Base-by-base conservation (phyloP, 2,329 filamentous ascomycete species). In the Epichloe baconii region DNA sequence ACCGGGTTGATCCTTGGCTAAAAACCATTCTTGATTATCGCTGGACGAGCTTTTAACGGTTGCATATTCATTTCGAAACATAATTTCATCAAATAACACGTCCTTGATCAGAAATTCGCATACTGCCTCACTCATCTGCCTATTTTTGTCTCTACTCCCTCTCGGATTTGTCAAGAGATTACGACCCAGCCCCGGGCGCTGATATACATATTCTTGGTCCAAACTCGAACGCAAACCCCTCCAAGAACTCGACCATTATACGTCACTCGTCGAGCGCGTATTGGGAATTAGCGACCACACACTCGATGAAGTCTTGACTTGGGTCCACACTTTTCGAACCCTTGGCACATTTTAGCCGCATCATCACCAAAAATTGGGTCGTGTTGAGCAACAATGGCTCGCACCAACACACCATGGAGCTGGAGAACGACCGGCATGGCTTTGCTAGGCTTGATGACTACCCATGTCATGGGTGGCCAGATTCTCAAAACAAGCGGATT, bases 401-500 rank as follows among this genome's bases (percentile, higher is more conserved):
- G 58, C 55, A 50, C 47, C 44, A 48, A 57, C 50, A 61, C 59
- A 44, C 54, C 48, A 51, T 65, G 64, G 64, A 64, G 57, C 49
- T 55, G 50, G 47, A 26, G 43, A 43, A 34, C 58, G 34, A 63
- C 59, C 51, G 64, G 64, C 49, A 56, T 68, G 52, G 59, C 66
- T 50, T 64, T 70, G 19, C 51, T 57, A 12, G 61, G 65, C 48
- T 62, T 65, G 48, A 62, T 75, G 44, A 59, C 65, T 15, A 65
- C 64, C 47, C 68, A 73, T 53, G 83, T 77, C 50, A 64, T 85
- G 53, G 86, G 79, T 51, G 75, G 71, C 54, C 82, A 91, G 58
- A 73, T 94, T 52, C 78, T 98, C 52, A 79, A 83, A 63, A 96
- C 90, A 23, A 79, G 78, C 55, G 87, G 89, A 53, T 95, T 93